A percentile compares a stretch with the other conserved stretches of the same genome.
phyloP scores from a whole-genome alignment of 2,329 filamentous ascomycete species.

The Pseudopyrenochaeta lycopersici region DNA sequence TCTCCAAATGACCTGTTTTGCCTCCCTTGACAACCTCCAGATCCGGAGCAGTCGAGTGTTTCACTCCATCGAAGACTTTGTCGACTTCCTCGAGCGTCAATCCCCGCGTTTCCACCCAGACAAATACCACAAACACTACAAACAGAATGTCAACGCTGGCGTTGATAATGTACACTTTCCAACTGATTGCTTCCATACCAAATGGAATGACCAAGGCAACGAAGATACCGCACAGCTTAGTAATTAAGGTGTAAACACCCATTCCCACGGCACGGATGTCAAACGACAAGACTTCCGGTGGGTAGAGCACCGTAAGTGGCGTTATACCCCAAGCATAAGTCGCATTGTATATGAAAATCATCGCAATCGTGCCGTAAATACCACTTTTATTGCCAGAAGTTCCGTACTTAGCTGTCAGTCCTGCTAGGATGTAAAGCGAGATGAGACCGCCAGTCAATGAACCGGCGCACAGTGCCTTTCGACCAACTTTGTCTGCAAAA shows the following conservation, averaged over 20 bases:
- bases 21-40: constrained; percentile 19
- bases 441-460: constrained; percentile 16
- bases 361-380: constrained; percentile 45
- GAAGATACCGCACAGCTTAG: constrained; percentile 30
- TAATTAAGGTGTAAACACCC: constrained; percentile 25
- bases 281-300: constrained; percentile 47
- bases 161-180: constrained; percentile 36
- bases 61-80: constrained; percentile 24
- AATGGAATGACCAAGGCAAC: constrained; percentile 49
- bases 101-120: constrained; percentile 27
- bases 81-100: constrained; percentile 29
- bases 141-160: constrained; percentile 20
- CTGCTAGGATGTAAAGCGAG: constrained; percentile 29
- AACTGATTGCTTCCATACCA: constrained; percentile 29
- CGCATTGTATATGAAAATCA: constrained; percentile 30
- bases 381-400: constrained; percentile 49
- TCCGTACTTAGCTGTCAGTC: constrained; percentile 39
- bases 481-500: constrained; percentile 45
- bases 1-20: constrained; percentile 7
- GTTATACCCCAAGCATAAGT: constrained; percentile 49
- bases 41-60: constrained; percentile 25
- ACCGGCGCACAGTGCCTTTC: constrained; percentile 25
- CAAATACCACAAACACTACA: constrained; percentile 48
- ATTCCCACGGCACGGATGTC: constrained; percentile 33
- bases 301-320: constrained; percentile 41